Conservation (phyloP, 2,329 filamentous ascomycete species). For the Talaromyces funiculosus region DNA sequence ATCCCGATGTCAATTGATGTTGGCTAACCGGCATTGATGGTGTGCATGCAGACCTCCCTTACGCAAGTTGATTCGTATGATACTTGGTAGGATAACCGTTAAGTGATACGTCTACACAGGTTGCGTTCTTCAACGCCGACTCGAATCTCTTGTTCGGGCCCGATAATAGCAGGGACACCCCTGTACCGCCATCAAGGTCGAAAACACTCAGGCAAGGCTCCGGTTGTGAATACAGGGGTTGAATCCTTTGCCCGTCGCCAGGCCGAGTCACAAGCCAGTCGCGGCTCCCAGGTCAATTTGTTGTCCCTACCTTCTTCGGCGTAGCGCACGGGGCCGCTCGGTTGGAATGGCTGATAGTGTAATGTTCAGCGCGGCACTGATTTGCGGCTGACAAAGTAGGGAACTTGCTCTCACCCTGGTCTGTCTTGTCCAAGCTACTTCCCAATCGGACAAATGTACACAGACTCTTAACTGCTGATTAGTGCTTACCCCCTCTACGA, state of each 20-base stretch:
- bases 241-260: background rate
- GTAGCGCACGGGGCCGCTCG: conserved; percentile 6
- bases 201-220: background rate
- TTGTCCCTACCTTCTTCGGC: background rate
- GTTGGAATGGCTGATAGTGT: background rate
- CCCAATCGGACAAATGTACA: background rate
- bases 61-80: background rate
- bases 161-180: background rate
- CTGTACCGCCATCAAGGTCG: background rate
- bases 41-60: background rate
- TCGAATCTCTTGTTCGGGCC: background rate
- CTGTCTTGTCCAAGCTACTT: background rate
- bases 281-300: background rate
- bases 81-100: background rate
- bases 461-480: too few relatives aligned
- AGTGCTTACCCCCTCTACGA: too few relatives aligned
- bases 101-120: too few relatives aligned
- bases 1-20: too few relatives aligned
- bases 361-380: too few relatives aligned
- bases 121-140: background rate
- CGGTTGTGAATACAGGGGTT: background rate
- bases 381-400: conserved; percentile 5
- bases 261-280: background rate
- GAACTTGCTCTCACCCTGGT: background rate
- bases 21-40: background rate